Evolutionary conservation across 2,329 filamentous ascomycete species (phyloP).

Genomic region (Scorias spongiosa): DNA sequence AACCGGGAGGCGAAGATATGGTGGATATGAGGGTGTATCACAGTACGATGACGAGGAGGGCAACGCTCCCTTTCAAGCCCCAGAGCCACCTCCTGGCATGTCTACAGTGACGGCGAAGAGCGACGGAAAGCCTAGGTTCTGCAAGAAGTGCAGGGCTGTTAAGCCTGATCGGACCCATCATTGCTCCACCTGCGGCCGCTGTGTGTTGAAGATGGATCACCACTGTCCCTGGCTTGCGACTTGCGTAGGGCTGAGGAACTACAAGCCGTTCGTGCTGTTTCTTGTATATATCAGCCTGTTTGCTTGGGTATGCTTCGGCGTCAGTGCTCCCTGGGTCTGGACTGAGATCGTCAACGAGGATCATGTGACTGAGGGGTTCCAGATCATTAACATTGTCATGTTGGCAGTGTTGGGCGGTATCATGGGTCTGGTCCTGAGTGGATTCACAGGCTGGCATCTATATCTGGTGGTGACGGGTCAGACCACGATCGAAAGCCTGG

Average conservation of each 20-base stretch:
- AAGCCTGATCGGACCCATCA: constrained; percentile 96
- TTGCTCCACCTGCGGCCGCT: constrained; percentile 85
- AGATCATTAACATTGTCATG: constrained; percentile 77
- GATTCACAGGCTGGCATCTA: constrained; percentile 87
- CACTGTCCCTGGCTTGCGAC: constrained; percentile 97
- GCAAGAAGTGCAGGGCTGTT: constrained; percentile 89
- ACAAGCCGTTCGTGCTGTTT: constrained; percentile 90
- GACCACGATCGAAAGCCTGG: constrained; percentile 91
- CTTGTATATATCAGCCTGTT: constrained; percentile 79
- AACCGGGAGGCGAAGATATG: constrained; percentile 7
- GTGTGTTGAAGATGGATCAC: constrained; percentile 98
- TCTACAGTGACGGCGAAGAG: constrained; percentile 77
- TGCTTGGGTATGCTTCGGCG: constrained; percentile 65
- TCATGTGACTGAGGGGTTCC: constrained; percentile 58
- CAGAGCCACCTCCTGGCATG: constrained; percentile 19
- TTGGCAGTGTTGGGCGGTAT: constrained; percentile 77
- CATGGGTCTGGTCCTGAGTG: constrained; percentile 74
- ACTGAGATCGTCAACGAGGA: constrained; percentile 59
- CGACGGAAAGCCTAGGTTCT: constrained; percentile 73
- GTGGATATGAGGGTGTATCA: constrained; percentile 66
- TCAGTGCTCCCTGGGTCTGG: constrained; percentile 71
- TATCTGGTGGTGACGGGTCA: constrained; percentile 62
- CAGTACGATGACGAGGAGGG: constrained; percentile 45
- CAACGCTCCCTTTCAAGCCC: constrained; percentile 2
- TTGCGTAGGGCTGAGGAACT: constrained; percentile 85